A percentile compares a stretch with the other conserved stretches of the same genome.
Conservation (phyloP, 2,329 filamentous ascomycete genomes). For the Talaromyces sp. region DNA sequence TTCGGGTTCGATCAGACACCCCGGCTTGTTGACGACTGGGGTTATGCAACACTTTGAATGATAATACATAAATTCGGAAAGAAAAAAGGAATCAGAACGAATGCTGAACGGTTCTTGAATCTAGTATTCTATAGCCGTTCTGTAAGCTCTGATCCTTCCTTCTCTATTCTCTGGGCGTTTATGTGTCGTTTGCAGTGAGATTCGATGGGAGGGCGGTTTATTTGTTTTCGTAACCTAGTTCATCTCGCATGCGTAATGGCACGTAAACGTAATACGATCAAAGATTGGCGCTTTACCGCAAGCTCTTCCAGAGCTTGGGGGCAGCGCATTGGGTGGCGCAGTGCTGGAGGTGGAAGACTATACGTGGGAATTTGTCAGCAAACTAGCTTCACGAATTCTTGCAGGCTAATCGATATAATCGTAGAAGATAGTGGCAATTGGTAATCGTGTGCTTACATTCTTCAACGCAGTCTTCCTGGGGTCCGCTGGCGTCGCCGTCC, state of each 20-base stretch:
- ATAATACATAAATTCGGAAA: conserved; percentile 8
- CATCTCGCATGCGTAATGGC: background rate
- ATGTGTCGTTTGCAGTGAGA: background rate
- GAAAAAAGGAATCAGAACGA: background rate
- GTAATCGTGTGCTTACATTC: conserved; percentile 69
- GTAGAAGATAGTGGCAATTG: background rate
- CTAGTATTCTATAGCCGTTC: background rate
- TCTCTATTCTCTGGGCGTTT: conserved; percentile 6
- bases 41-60: conserved; percentile 14
- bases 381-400: background rate
- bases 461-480: conserved; percentile 94
- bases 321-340: conserved; percentile 90
- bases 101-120: background rate
- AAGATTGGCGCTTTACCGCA: conserved; percentile 62
- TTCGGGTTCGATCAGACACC: background rate
- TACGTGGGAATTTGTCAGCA: background rate
- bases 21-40: conserved; percentile 1
- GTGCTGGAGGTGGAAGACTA: conserved; percentile 98
- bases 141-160: background rate
- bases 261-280: background rate
- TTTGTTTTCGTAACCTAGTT: background rate
- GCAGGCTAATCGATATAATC: background rate
- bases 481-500: conserved; percentile 63
- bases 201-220: background rate
- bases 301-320: conserved; percentile 86